Percentiles rank a stretch among this genome's conserved stretches.
These are phyloP conservation scores for Bondarzewia mesenterica DNA, from an alignment of 1,284 basidiomycete species.

Conservation along the genomic window DNA sequence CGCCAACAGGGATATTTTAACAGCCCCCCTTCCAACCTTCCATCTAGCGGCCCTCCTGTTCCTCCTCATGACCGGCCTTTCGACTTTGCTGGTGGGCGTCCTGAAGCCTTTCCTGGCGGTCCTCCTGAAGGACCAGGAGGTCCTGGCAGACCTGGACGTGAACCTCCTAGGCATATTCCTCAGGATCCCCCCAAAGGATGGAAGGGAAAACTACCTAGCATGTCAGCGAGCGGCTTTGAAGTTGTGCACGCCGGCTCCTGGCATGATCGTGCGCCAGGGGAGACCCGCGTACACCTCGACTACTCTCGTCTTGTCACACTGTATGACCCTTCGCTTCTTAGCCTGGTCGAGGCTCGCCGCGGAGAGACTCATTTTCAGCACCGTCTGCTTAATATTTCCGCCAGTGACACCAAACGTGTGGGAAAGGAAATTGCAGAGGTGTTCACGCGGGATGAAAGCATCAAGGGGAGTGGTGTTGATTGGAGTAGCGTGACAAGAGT, in stretches of 20 bases:
- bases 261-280: constrained; percentile 35
- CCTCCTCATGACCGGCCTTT: too few relatives aligned
- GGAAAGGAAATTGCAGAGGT: constrained; percentile 9
- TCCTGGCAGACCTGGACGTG: neutral
- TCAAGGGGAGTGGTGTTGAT: constrained; percentile 27
- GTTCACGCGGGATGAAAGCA: constrained; percentile 11
- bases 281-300: constrained; percentile 34
- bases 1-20: too few relatives aligned
- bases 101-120: neutral
- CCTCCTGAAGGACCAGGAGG: neutral
- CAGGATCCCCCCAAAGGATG: constrained; percentile 9
- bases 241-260: constrained; percentile 29
- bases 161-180: neutral
- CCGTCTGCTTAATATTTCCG: constrained; percentile 23
- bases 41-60: too few relatives aligned
- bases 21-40: too few relatives aligned
- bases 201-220: constrained; percentile 7
- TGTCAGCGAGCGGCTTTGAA: constrained; percentile 11
- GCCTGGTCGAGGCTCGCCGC: constrained; percentile 23
- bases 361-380: constrained; percentile 26
- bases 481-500: constrained; percentile 33
- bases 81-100: too few relatives aligned
- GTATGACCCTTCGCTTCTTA: constrained; percentile 31
- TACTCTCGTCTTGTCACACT: constrained; percentile 31
- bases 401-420: neutral